phyloP scores from a whole-genome alignment of 106 monocot genomes.

The Dendrobium nobile region DNA sequence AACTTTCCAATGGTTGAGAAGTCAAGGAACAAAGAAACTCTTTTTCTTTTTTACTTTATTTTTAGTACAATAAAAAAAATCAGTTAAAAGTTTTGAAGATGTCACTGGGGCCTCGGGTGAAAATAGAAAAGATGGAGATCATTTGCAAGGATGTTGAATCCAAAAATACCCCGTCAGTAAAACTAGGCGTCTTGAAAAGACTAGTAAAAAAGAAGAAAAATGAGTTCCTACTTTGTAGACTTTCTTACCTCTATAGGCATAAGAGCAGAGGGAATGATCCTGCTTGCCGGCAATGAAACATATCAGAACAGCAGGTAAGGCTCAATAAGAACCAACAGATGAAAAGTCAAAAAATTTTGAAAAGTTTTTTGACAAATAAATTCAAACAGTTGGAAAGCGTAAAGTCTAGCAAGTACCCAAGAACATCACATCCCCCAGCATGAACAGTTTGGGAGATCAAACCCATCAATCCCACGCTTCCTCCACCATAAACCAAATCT shows the following conservation, averaged over 20 bases:
- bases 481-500: conserved; percentile 84
- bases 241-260: conserved; percentile 5
- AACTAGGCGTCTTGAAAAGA: not conserved
- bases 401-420: conserved; percentile 41
- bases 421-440: conserved; percentile 79
- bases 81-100: not conserved
- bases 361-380: not conserved
- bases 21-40: not conserved
- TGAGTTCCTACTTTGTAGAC: not conserved
- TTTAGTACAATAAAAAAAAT: not conserved
- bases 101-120: not conserved
- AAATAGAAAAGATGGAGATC: not conserved
- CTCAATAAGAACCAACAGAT: not conserved
- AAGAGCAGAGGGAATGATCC: conserved; percentile 9
- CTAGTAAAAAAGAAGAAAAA: not conserved
- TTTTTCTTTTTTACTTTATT: too few species aligned
- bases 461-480: conserved; percentile 87
- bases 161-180: not conserved
- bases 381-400: not conserved
- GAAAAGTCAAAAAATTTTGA: not conserved
- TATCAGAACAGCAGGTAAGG: not conserved
- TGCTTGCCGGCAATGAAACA: not conserved
- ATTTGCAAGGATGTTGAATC: not conserved
- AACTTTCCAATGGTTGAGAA: not conserved
- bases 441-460: conserved; percentile 67